Conservation (phyloP, 768 basidiomycete species). For the Mycena chlorophos region DNA sequence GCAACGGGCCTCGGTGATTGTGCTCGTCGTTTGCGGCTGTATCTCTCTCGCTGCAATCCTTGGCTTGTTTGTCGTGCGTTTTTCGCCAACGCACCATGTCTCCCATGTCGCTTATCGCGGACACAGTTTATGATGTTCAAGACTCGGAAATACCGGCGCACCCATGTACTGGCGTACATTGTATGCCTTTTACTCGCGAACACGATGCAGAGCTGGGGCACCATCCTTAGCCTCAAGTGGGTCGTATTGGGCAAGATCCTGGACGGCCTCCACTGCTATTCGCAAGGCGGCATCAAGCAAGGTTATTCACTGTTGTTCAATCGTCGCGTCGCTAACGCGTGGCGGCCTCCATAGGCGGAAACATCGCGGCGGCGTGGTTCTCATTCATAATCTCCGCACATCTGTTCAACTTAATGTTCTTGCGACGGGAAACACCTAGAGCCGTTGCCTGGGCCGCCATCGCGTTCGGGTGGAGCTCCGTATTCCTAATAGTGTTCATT, state of each 20-base stretch:
- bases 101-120: not conserved
- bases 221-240: constrained; percentile 23
- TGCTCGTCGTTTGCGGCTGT: constrained; percentile 19
- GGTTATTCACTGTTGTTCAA: not conserved
- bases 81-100: not conserved
- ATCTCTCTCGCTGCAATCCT: constrained; percentile 19
- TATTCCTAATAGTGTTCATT: constrained; percentile 32
- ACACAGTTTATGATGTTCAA: constrained; percentile 8
- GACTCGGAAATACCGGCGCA: constrained; percentile 16
- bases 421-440: constrained; percentile 27
- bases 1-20: not conserved
- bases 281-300: constrained; percentile 17
- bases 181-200: constrained; percentile 24
- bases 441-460: constrained; percentile 25
- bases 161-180: constrained; percentile 25
- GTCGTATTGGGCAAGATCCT: constrained; percentile 6
- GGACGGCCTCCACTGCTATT: constrained; percentile 15
- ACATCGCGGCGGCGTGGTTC: constrained; percentile 44
- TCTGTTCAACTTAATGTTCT: constrained; percentile 36
- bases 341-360: constrained; percentile 30
- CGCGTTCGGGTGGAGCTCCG: constrained; percentile 31
- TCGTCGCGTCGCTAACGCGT: not conserved
- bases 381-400: constrained; percentile 21
- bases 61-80: constrained; percentile 17
- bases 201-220: constrained; percentile 21